Conservation (phyloP, 2,329 filamentous ascomycete genomes). For the Chaetomium sp. region DNA sequence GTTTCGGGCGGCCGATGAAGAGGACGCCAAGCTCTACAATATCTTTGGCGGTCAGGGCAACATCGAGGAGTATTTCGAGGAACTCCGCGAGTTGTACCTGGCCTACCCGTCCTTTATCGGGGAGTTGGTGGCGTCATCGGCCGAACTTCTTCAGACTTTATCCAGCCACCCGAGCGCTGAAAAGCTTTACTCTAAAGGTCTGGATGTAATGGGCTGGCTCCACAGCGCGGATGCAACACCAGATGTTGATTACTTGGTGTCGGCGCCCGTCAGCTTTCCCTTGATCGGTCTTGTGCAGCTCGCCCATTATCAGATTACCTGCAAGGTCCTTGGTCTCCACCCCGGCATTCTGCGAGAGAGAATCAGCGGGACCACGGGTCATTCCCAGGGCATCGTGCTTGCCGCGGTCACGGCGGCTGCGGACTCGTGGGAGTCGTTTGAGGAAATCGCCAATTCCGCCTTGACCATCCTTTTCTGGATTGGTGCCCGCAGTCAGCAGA, state of each 20-base stretch:
- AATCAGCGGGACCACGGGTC: conserved; percentile 86
- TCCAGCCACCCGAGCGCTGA: conserved; percentile 82
- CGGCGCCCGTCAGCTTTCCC: conserved; percentile 92
- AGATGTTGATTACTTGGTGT: conserved; percentile 91
- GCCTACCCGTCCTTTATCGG: conserved; percentile 91
- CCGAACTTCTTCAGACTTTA: conserved; percentile 83
- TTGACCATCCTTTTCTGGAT: conserved; percentile 98
- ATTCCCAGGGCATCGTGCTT: conserved; percentile 94
- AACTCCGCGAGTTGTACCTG: conserved; percentile 85
- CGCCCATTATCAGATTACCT: conserved; percentile 92
- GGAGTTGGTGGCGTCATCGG: conserved; percentile 77
- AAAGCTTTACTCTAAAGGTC: conserved; percentile 96
- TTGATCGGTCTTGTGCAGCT: conserved; percentile 95
- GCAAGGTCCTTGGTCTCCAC: conserved; percentile 84
- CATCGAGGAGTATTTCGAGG: conserved; percentile 99
- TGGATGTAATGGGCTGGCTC: conserved; percentile 93
- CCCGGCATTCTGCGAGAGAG: conserved; percentile 85
- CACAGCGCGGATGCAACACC: conserved; percentile 86
- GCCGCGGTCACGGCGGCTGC: conserved; percentile 89
- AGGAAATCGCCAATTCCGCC: conserved; percentile 75
- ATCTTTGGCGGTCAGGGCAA: conserved; percentile 98
- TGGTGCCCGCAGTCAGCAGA: conserved; percentile 93
- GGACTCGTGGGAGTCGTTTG: conserved; percentile 90
- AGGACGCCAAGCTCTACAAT: conserved; percentile 81
- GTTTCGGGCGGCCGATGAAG: conserved; percentile 82